phyloP scores from a whole-genome alignment of 78 protist genomes.

The Dictyostelium purpureum region DNA sequence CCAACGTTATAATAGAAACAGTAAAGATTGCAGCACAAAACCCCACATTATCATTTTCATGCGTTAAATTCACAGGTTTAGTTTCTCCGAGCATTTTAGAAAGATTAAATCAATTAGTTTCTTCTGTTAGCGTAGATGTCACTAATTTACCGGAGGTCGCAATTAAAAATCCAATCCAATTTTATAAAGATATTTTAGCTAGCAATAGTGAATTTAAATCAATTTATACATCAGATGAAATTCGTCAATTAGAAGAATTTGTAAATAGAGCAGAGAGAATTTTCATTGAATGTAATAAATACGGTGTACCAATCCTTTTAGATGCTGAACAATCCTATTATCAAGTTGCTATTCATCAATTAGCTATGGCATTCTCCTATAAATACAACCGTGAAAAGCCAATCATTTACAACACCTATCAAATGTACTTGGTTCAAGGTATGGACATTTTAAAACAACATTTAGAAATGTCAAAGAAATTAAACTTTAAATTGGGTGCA shows the following conservation, averaged over 20 bases:
- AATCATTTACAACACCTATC: constrained; percentile 76
- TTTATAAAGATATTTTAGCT: not conserved
- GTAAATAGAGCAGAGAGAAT: constrained; percentile 39
- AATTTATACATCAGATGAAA: not conserved
- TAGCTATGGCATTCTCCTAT: constrained; percentile 40
- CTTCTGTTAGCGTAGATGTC: not conserved
- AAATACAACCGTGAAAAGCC: constrained; percentile 64
- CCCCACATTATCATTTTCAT: constrained; percentile 26
- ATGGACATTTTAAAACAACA: constrained; percentile 27
- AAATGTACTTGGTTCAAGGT: constrained; percentile 65
- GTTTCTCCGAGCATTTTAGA: constrained; percentile 10
- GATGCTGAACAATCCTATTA: constrained; percentile 83
- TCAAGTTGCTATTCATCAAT: constrained; percentile 75
- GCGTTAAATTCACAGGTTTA: constrained; percentile 62
- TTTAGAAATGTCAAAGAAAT: not conserved
- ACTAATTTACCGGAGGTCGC: not conserved
- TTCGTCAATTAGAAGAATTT: not conserved
- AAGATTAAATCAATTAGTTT: constrained; percentile 1
- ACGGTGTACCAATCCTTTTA: constrained; percentile 38
- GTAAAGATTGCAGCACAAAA: constrained; percentile 13
- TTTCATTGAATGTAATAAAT: constrained; percentile 13
- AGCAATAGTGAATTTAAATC: not conserved
- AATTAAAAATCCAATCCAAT: not conserved
- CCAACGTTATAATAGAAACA: not conserved
- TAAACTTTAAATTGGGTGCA: constrained; percentile 56